These are phyloP conservation scores for Penicillium nucicola DNA, from an alignment of 495 filamentous ascomycete genomes.

Conservation along the genomic window DNA sequence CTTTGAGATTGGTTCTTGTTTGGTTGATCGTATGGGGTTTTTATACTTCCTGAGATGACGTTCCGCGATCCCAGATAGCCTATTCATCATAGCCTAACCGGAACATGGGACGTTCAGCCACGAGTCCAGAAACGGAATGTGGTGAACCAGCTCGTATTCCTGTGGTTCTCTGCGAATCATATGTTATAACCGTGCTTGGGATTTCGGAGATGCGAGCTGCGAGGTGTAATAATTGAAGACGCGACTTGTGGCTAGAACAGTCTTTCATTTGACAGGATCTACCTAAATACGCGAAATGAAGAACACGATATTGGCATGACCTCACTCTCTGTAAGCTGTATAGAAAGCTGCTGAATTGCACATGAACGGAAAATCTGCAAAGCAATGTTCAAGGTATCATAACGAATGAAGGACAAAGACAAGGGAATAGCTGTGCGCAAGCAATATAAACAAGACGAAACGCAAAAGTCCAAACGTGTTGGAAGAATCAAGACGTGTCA, in stretches of 20 bases:
- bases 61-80: not conserved
- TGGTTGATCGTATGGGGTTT: not conserved
- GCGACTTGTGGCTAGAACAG: too few species aligned
- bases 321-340: not conserved
- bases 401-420: not conserved
- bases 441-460: not conserved
- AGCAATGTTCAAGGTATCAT: conserved; percentile 15
- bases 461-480: not conserved
- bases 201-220: too few species aligned
- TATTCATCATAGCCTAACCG: conserved; percentile 5
- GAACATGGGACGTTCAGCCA: not conserved
- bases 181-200: too few species aligned
- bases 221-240: too few species aligned
- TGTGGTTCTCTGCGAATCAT: not conserved
- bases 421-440: not conserved
- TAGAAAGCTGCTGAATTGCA: not conserved
- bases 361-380: not conserved
- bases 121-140: not conserved
- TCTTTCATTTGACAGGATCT: too few species aligned
- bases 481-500: not conserved
- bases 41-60: not conserved
- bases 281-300: too few species aligned
- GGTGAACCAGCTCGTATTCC: not conserved
- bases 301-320: too few species aligned
- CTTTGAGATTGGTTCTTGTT: not conserved